Conservation (phyloP, 139 green algal genomes). For the Closterium sp. region DNA sequence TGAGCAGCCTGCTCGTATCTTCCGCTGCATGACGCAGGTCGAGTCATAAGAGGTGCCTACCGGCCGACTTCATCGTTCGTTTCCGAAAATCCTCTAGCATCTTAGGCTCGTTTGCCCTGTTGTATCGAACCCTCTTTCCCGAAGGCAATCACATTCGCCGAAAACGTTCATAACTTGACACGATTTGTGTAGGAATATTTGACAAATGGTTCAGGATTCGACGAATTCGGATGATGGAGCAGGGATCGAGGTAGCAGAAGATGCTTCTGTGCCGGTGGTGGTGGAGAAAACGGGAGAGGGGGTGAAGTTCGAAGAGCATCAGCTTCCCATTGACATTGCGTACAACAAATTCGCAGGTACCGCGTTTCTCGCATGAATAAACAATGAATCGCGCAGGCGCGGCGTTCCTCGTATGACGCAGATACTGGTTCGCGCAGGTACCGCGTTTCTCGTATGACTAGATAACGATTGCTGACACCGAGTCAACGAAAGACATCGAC, state of each 20-base stretch:
- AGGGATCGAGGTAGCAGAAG: not conserved
- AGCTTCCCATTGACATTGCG: constrained; percentile 3
- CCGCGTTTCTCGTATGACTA: not conserved
- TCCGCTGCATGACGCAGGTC: too few species aligned
- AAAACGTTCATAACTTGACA: not conserved
- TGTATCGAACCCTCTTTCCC: not conserved
- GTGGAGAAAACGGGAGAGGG: constrained; percentile 1
- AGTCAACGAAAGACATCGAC: too few species aligned
- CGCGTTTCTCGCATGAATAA: too few species aligned
- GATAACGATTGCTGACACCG: too few species aligned
- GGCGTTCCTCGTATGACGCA: too few species aligned
- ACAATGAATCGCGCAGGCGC: too few species aligned
- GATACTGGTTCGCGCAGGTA: too few species aligned
- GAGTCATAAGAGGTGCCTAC: not conserved
- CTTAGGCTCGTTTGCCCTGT: not conserved
- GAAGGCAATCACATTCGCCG: not conserved
- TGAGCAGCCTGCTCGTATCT: not conserved
- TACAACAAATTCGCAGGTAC: constrained; percentile 7
- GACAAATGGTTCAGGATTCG: not conserved
- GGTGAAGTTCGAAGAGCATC: constrained; percentile 9
- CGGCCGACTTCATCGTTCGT: not conserved
- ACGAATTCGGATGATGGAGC: not conserved
- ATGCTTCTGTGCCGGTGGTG: not conserved
- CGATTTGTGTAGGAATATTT: not conserved
- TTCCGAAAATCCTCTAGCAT: not conserved